Evolutionary conservation across 2,329 filamentous ascomycete genomes (phyloP).

Genomic region (Emydomyces testavorans): DNA sequence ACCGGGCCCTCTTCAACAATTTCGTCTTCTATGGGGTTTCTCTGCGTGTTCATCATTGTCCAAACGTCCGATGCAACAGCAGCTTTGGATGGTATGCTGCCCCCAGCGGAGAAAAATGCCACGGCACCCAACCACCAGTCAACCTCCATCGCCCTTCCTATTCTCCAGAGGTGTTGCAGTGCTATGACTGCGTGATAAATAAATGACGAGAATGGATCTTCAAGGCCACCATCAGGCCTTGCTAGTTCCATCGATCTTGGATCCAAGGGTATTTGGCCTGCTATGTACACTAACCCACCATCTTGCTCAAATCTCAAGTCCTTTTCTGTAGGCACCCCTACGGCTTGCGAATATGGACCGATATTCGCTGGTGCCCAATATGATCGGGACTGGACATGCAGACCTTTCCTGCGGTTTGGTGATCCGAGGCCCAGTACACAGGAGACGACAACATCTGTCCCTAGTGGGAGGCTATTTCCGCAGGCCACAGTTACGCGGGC

Average conservation of each 20-base stretch:
- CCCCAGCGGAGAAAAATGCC: constrained; percentile 53
- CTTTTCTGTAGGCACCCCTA: constrained; percentile 42
- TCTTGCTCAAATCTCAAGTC: constrained; percentile 18
- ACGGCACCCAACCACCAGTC: constrained; percentile 64
- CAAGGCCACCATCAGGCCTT: constrained; percentile 13
- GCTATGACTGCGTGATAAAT: constrained; percentile 55
- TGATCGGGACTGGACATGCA: constrained; percentile 85
- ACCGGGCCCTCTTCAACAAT: constrained; percentile 40
- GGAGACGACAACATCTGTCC: constrained; percentile 51
- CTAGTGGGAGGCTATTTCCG: constrained; percentile 52
- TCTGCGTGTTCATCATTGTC: constrained; percentile 29
- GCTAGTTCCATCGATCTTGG: constrained; percentile 60
- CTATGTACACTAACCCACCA: constrained; percentile 50
- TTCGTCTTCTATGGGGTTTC: constrained; percentile 23
- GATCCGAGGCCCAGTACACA: constrained; percentile 35
- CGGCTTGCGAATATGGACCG: constrained; percentile 88
- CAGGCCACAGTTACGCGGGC: constrained; percentile 73
- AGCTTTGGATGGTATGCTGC: constrained; percentile 27
- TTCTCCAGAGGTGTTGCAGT: constrained; percentile 80
- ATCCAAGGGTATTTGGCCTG: constrained; percentile 82
- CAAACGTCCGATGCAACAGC: constrained; percentile 36
- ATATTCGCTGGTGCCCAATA: constrained; percentile 99
- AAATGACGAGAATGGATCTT: constrained; percentile 31
- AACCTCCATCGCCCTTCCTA: constrained; percentile 60
- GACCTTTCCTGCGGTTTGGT: constrained; percentile 35